These are phyloP conservation scores for Cladosporium sp. DNA, from an alignment of 2,329 filamentous ascomycete genomes.

Conservation along the genomic window DNA sequence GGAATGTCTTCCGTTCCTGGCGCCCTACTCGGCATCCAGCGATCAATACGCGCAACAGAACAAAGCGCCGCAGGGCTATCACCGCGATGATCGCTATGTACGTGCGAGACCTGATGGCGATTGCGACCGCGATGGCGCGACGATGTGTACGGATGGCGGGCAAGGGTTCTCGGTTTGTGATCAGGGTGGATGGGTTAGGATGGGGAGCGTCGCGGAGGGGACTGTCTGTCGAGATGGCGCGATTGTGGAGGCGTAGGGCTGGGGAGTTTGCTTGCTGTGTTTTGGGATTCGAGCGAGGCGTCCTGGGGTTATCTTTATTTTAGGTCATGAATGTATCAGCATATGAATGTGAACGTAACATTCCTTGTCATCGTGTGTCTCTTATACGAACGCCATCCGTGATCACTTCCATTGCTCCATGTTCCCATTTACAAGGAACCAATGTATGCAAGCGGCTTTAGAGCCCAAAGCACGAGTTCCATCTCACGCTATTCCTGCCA, in stretches of 20 bases:
- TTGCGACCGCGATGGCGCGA: constrained; percentile 29
- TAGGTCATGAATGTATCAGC: neutral
- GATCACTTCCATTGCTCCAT: neutral
- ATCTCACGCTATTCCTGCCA: neutral
- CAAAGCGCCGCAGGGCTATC: constrained; percentile 28
- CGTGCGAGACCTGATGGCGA: constrained; percentile 30
- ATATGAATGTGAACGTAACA: neutral
- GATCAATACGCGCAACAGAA: constrained; percentile 30
- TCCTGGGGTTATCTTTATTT: neutral
- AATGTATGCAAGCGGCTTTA: neutral
- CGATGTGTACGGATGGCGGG: constrained; percentile 32
- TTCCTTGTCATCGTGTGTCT: neutral
- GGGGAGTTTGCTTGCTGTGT: neutral
- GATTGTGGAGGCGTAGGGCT: constrained; percentile 25
- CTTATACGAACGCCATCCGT: neutral
- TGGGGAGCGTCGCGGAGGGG: constrained; percentile 34
- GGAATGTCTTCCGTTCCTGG: constrained; percentile 37
- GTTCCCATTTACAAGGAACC: neutral
- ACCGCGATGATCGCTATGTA: constrained; percentile 37
- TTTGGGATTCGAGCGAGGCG: neutral
- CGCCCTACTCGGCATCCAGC: constrained; percentile 26
- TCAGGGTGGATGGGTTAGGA: constrained; percentile 35
- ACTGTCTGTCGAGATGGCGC: constrained; percentile 32
- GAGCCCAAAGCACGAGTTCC: neutral
- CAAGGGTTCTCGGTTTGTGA: constrained; percentile 35